Evolutionary conservation across 2,329 filamentous ascomycete genomes (phyloP).

Genomic region (Raffaelea albimanens): DNA sequence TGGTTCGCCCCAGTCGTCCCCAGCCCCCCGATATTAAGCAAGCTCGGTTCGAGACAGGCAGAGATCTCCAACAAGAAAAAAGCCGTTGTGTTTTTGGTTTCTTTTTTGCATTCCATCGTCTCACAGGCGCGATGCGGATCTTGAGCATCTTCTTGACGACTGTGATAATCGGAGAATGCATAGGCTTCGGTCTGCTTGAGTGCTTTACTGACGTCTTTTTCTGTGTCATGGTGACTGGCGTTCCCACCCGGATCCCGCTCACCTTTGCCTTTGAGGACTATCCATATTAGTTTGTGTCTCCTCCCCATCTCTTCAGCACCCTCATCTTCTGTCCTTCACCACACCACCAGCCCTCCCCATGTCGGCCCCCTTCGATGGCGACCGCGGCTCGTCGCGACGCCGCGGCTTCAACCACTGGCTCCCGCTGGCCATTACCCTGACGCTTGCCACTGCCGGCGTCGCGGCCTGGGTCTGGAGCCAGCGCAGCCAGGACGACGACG

Average conservation of each 20-base stretch:
- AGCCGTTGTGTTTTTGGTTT: background rate
- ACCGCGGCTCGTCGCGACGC: constrained; percentile 47
- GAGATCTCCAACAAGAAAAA: too few relatives aligned
- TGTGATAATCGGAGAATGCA: too few relatives aligned
- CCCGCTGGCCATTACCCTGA: constrained; percentile 76
- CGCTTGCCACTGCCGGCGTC: constrained; percentile 75
- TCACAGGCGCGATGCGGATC: too few relatives aligned
- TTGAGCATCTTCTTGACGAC: constrained; percentile 12
- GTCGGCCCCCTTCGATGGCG: constrained; percentile 33
- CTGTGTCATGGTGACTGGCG: too few relatives aligned
- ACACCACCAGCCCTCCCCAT: constrained; percentile 22
- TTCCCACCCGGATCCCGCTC: too few relatives aligned
- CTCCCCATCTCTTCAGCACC: background rate
- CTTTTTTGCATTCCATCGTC: too few relatives aligned
- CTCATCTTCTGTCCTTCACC: background rate
- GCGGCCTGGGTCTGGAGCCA: constrained; percentile 94
- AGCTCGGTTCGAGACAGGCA: too few relatives aligned
- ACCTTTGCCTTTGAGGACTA: too few relatives aligned
- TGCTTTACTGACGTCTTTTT: too few relatives aligned
- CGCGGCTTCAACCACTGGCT: constrained; percentile 76
- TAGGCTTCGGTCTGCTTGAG: too few relatives aligned
- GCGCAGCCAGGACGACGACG: constrained; percentile 61
- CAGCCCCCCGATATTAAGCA: background rate
- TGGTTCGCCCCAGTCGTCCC: background rate
- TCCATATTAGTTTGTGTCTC: too few relatives aligned